These are phyloP conservation scores for Geum urbanum DNA, from an alignment of 306 rosid species.

Conservation along the genomic window DNA sequence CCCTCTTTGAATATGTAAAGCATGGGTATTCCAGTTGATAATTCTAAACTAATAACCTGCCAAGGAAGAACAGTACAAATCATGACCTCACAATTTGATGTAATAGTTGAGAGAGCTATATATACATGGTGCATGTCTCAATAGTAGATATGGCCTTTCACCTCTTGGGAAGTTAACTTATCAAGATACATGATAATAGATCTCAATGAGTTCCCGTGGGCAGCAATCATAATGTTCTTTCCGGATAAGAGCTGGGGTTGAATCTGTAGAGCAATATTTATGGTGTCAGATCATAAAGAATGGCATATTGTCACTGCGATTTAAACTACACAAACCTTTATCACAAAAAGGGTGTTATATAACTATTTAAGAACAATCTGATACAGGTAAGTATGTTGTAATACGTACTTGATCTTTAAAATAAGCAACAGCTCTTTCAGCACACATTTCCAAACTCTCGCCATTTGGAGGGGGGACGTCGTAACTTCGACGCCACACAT, in stretches of 20 bases:
- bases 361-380: neutral
- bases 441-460: conserved; percentile 99
- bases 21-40: conserved; percentile 98
- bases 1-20: conserved; percentile 94
- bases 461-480: conserved; percentile 95
- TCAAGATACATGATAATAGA: conserved; percentile 98
- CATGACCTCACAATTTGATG: neutral
- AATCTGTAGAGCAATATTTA: conserved; percentile 51
- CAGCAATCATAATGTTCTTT: conserved; percentile 94
- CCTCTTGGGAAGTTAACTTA: conserved; percentile 96
- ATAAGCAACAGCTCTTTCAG: conserved; percentile 97
- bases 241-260: conserved; percentile 87
- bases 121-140: neutral
- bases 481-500: conserved; percentile 96
- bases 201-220: conserved; percentile 97
- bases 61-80: conserved; percentile 1
- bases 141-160: conserved; percentile 12
- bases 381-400: conserved; percentile 9
- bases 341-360: neutral
- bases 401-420: conserved; percentile 71
- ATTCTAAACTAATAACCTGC: conserved; percentile 91
- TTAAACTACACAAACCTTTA: conserved; percentile 7
- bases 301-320: conserved; percentile 3
- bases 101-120: too few relatives aligned
- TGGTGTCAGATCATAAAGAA: conserved; percentile 30